A percentile compares a stretch with the other conserved stretches of the same genome.
phyloP scores from a whole-genome alignment of 225 moss, liverwort and hornwort genomes.

The Lunularia cruciata region DNA sequence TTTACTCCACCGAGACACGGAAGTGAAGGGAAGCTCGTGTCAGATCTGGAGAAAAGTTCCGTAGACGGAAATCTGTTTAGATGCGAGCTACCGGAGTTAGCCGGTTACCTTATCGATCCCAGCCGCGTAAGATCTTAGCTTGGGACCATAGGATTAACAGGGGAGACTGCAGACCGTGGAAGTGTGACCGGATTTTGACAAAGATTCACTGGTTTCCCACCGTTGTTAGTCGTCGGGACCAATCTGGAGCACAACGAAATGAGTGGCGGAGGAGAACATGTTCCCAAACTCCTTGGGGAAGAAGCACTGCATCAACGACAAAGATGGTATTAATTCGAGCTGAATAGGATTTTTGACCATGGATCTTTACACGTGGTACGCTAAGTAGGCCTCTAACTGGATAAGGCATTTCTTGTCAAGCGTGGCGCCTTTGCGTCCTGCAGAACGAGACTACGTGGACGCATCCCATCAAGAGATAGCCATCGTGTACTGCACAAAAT shows the following conservation, averaged over 20 bases:
- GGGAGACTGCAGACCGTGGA: too few relatives aligned
- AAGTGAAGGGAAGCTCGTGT: background rate
- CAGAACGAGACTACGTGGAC: background rate
- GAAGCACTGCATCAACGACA: background rate
- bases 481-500: too few relatives aligned
- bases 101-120: background rate
- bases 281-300: background rate
- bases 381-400: background rate
- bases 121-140: background rate
- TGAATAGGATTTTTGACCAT: background rate
- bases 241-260: background rate
- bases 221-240: background rate
- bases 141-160: too few relatives aligned
- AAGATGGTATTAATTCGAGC: background rate
- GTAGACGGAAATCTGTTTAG: too few relatives aligned
- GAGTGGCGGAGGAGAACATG: background rate
- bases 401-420: background rate
- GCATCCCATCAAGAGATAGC: background rate
- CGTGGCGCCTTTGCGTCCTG: background rate
- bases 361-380: background rate
- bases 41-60: too few relatives aligned
- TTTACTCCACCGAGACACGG: too few relatives aligned
- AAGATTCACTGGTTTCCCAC: constrained; percentile 3
- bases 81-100: background rate
- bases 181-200: background rate